Base-by-base conservation (phyloP, 768 basidiomycete species). In the Kwoniella newhampshirensis region DNA sequence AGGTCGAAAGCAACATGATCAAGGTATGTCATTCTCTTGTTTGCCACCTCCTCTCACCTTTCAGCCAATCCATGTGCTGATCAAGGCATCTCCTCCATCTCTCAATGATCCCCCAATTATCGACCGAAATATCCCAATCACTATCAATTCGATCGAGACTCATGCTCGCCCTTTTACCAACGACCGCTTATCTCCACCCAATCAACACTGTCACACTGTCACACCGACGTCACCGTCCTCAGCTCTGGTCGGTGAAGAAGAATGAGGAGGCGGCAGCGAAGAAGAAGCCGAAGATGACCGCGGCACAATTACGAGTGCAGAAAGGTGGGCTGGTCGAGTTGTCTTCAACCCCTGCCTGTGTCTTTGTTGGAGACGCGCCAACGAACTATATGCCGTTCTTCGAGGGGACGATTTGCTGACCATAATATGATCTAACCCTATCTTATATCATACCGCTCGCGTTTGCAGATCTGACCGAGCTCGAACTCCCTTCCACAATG, bases 171-270 rank as follows among this genome's bases (percentile, higher is more conserved):
- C n/a, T n/a, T n/a, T n/a, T n/a, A n/a, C n/a, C n/a, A n/a, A n/a
- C n/a, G n/a, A n/a, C n/a, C n/a, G 23, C 40, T 21, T 18, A 15
- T 26, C 20, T 13, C 15, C 47, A 26, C 13, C 21, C 20, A 13
- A 15, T 37, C 54, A 27, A 32, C 4, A 35, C 53, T 46, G 20
- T 20, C 44, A 49, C 44, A 3, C 27, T 27, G n/a, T n/a, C 23
- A 37, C n/a, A n/a, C 32, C 6, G 6, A 32, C 13, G 32, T 32
- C 32, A 6, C 4, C 23, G 13, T 15, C 6, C 27, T 12, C 59
- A 99, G 96, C 97, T 99, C 72, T 97, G 96, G 88, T 90, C 87
- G 66, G 91, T 99, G 88, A 98, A 98, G 86, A 98, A 98, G 86
- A 89, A 87, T 71, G 91, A 97, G 81, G 91, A 98, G 73, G 89